Evolutionary conservation across 2,329 filamentous ascomycete genomes (phyloP).

Genomic region (Dactylellina leptospora): DNA sequence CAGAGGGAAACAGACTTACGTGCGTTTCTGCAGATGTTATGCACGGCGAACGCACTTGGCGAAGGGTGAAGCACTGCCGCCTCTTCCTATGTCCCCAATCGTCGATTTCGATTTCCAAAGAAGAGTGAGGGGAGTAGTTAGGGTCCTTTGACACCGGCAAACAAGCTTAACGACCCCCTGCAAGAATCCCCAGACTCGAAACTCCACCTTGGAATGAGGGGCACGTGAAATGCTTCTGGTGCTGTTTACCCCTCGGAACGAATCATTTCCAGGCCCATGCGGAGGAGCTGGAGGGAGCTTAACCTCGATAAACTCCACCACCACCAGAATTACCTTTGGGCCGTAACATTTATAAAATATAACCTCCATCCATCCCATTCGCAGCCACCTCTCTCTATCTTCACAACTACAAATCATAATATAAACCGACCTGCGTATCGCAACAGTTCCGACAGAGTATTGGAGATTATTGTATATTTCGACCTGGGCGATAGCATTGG

Average conservation of each 20-base stretch:
- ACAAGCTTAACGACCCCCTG: conserved; percentile 46
- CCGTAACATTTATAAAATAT: conserved; percentile 39
- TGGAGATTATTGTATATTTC: conserved; percentile 9
- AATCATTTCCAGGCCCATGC: conserved; percentile 47
- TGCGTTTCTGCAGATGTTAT: conserved; percentile 44
- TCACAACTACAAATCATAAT: conserved; percentile 6
- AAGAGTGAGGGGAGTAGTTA: background rate
- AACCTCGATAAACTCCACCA: conserved; percentile 46
- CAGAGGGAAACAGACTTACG: conserved; percentile 8
- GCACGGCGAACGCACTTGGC: conserved; percentile 24
- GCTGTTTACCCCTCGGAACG: conserved; percentile 44
- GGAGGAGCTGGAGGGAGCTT: conserved; percentile 45
- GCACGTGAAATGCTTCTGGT: conserved; percentile 50
- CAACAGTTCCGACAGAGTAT: conserved; percentile 7
- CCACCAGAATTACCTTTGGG: background rate
- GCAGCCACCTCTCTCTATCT: conserved; percentile 11
- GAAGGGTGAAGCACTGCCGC: conserved; percentile 11
- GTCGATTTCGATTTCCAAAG: conserved; percentile 26
- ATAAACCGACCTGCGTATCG: conserved; percentile 15
- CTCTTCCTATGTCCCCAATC: conserved; percentile 45
- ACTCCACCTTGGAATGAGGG: conserved; percentile 39
- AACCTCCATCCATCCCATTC: conserved; percentile 24
- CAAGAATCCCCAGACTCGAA: conserved; percentile 48
- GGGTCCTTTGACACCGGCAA: conserved; percentile 15
- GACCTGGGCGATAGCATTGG: conserved; percentile 10